Evolutionary conservation across 139 green algal genomes (phyloP).

Genomic region (Tetradesmus obliquus): DNA sequence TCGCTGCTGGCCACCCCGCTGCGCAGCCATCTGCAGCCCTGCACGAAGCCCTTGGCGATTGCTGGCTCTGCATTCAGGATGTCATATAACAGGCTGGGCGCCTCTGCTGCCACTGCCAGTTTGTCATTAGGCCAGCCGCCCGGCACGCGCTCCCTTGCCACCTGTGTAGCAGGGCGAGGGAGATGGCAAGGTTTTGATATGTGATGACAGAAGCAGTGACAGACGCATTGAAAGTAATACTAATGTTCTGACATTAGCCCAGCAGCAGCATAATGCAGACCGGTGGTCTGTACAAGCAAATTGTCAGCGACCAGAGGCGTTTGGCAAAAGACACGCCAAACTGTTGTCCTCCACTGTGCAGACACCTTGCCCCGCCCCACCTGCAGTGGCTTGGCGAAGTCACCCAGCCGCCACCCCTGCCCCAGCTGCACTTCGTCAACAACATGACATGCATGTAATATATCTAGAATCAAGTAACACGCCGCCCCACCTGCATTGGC

Average conservation of each 20-base stretch:
- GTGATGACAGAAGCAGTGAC: neutral
- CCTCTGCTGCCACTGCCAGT: conserved; percentile 7
- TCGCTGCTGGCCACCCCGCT: conserved; percentile 24
- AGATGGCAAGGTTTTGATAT: neutral
- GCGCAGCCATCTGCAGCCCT: neutral
- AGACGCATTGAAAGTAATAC: neutral
- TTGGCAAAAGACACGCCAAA: too few species aligned
- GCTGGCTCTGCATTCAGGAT: conserved; percentile 12
- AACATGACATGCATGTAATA: too few species aligned
- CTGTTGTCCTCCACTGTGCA: too few species aligned
- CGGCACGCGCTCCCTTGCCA: conserved; percentile 21
- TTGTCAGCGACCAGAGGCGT: too few species aligned
- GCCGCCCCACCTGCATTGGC: neutral
- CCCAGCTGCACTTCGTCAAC: neutral
- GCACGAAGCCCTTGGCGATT: neutral
- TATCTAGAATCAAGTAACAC: too few species aligned
- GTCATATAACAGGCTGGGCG: conserved; percentile 16
- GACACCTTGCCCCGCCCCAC: neutral
- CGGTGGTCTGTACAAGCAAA: too few species aligned
- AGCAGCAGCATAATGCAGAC: too few species aligned
- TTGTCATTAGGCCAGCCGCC: conserved; percentile 8
- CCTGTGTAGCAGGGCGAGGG: neutral
- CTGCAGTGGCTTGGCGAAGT: neutral
- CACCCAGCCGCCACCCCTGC: too few species aligned
- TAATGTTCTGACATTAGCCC: too few species aligned